Percentiles rank a stretch among this genome's conserved stretches.
Evolutionary conservation across 768 basidiomycete genomes (phyloP).

Genomic region (Amanita polypyramis): DNA sequence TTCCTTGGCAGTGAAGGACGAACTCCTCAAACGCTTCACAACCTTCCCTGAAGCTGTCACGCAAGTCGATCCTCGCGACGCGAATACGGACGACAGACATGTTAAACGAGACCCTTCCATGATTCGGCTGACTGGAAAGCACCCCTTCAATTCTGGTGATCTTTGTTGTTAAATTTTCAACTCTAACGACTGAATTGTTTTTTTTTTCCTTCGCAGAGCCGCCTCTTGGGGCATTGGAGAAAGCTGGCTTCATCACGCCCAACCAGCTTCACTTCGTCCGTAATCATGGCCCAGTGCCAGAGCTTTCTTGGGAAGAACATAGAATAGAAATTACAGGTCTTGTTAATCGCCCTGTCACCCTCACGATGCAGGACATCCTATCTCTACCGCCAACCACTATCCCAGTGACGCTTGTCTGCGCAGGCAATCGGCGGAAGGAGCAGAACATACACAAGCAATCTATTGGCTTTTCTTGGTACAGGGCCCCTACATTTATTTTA

Average conservation of each 20-base stretch:
- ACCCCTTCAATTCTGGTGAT: slow-evolving; percentile 53
- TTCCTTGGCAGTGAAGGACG: neutral
- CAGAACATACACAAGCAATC: slow-evolving; percentile 51
- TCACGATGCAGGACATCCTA: slow-evolving; percentile 17
- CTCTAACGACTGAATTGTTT: slow-evolving; percentile 24
- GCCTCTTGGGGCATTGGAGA: neutral
- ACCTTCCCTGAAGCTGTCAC: neutral
- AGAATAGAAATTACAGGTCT: neutral
- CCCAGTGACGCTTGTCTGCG: slow-evolving; percentile 53
- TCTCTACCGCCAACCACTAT: slow-evolving; percentile 31
- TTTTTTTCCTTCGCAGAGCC: neutral
- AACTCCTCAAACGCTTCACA: neutral
- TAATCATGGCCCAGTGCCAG: slow-evolving; percentile 51
- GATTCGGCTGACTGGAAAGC: slow-evolving; percentile 45
- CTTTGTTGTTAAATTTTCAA: slow-evolving; percentile 13
- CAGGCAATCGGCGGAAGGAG: slow-evolving; percentile 56
- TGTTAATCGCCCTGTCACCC: slow-evolving; percentile 4
- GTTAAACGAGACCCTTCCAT: slow-evolving; percentile 24
- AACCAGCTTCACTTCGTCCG: slow-evolving; percentile 47
- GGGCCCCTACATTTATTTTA: too few species aligned
- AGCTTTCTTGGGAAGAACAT: slow-evolving; percentile 21
- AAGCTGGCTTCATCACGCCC: slow-evolving; percentile 42
- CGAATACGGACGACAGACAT: slow-evolving; percentile 18
- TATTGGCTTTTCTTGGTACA: slow-evolving; percentile 41
- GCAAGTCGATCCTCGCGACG: slow-evolving; percentile 3